Evolutionary conservation across 2,329 filamentous ascomycete genomes (phyloP), one percentile per base, ranked within the genome.

Genomic region (Hymenoscyphus fructigenus): DNA sequence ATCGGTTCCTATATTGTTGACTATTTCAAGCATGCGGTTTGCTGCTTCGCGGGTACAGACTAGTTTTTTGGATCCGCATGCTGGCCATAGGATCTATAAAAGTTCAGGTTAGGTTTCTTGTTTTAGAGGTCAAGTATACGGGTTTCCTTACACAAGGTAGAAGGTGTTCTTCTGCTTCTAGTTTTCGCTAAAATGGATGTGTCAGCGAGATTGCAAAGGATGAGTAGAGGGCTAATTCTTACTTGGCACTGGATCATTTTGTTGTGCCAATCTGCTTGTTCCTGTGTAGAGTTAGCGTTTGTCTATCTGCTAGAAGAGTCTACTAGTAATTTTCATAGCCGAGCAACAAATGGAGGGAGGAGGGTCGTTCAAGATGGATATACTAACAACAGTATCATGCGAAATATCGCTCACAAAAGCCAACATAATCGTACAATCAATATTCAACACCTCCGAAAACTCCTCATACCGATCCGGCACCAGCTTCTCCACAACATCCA

Each of bases 401-500:
- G 77, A 75, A 36, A 91, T 83, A 70, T 91, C 89, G 2, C 87
- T 90, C 2, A 88, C 84, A 20, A 91, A 79, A 3, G 88, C 88
- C 5, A 91, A 82, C 1, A 91, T 80, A 62, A 91, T 83, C 0
- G 89, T 91, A 72, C 83, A 86, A 73, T 87, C 85, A 62, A 87
- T 79, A 69, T 87, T 86, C 20, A 86, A 71, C 0, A 76, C 79
- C 1, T 78, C 67, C 0, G 81, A 78, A 34, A 82, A 75, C 5
- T 70, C 69, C 3, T 76, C 71, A 6, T 76, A 78, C 7, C 74
- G 74, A 66, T 80, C 76, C 36, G 78, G 71, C 26, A 78, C 74
- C 50, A 83, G 78, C 74, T 41, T 63, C 17, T 64, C 28, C 10
- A 75, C 57, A 44, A 71, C 71, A 55, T 70, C 66, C 50, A 66